Percentiles rank a stretch among this genome's conserved stretches.
Evolutionary conservation across 179 eudicot species (phyloP).

Genomic region (Amaranthus tricolor): DNA sequence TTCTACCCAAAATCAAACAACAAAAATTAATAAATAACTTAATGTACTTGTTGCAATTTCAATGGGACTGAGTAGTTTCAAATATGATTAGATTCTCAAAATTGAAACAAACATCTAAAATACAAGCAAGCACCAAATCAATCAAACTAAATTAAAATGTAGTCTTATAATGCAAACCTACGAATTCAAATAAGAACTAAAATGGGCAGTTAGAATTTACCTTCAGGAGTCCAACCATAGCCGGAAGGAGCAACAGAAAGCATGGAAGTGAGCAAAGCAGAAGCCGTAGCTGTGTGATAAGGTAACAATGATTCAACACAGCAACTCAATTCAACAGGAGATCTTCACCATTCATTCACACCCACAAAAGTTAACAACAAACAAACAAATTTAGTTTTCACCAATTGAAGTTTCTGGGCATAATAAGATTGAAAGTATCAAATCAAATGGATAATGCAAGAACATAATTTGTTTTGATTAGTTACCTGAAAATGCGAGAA

Average conservation of each 20-base stretch:
- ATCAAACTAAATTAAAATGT: not conserved
- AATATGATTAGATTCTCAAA: not conserved
- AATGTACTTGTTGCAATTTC: no score
- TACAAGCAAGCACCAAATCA: not conserved
- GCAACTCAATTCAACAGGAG: slow-evolving; percentile 76
- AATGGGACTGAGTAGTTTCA: not conserved
- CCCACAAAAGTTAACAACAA: not conserved
- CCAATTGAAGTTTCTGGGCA: not conserved
- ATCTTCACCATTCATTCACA: slow-evolving; percentile 30
- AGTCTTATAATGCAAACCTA: not conserved
- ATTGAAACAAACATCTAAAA: not conserved
- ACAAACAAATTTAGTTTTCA: not conserved
- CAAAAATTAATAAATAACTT: not conserved
- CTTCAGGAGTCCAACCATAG: slow-evolving; percentile 74
- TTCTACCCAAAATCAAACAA: not conserved
- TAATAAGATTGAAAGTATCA: not conserved
- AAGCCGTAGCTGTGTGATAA: slow-evolving; percentile 78
- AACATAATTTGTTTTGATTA: not conserved
- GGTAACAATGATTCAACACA: slow-evolving; percentile 71
- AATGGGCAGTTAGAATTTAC: slow-evolving; percentile 28
- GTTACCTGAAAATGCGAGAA: slow-evolving; percentile 70
- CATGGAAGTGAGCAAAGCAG: slow-evolving; percentile 83
- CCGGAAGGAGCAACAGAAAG: slow-evolving; percentile 54
- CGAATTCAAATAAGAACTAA: not conserved
- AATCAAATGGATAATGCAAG: not conserved